Conservation (phyloP, 2,329 filamentous ascomycete species). For the Colletotrichum lentis region DNA sequence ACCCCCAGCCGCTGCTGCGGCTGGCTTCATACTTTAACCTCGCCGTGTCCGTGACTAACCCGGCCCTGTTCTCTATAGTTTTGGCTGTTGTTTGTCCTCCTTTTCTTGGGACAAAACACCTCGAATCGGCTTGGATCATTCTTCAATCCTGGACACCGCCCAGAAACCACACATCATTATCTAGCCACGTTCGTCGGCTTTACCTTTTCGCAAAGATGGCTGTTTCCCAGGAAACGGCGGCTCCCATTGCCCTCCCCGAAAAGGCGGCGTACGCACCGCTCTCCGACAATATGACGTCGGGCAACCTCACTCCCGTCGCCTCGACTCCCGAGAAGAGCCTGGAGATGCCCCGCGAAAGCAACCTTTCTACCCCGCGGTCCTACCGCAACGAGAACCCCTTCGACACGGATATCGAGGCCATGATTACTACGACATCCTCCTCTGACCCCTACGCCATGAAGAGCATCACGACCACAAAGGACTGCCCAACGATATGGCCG, state of each 20-base stretch:
- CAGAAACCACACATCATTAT: conserved; percentile 14
- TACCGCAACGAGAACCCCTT: conserved; percentile 59
- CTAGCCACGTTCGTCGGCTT: background rate
- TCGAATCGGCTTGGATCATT: conserved; percentile 1
- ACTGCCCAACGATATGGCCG: conserved; percentile 66
- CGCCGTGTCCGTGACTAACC: conserved; percentile 30
- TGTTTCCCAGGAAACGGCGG: conserved; percentile 28
- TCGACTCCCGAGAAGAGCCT: conserved; percentile 41
- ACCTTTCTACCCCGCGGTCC: conserved; percentile 56
- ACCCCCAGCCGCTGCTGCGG: conserved; percentile 7
- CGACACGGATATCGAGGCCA: conserved; percentile 66
- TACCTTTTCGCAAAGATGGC: conserved; percentile 11
- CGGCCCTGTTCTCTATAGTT: conserved; percentile 12
- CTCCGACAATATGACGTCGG: conserved; percentile 12
- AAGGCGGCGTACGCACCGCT: conserved; percentile 31
- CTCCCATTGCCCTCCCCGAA: conserved; percentile 29
- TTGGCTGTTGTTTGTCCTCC: conserved; percentile 18
- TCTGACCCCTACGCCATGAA: conserved; percentile 47
- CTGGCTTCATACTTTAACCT: conserved; percentile 22
- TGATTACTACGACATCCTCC: conserved; percentile 51
- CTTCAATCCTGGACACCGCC: background rate
- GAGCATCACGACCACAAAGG: conserved; percentile 51
- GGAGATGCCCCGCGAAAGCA: conserved; percentile 47
- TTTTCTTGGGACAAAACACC: conserved; percentile 8
- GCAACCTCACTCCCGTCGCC: conserved; percentile 32